A percentile compares a stretch with the other conserved stretches of the same genome.
Evolutionary conservation across 2,329 filamentous ascomycete species (phyloP).

Genomic region (Dactylonectria estremocensis): DNA sequence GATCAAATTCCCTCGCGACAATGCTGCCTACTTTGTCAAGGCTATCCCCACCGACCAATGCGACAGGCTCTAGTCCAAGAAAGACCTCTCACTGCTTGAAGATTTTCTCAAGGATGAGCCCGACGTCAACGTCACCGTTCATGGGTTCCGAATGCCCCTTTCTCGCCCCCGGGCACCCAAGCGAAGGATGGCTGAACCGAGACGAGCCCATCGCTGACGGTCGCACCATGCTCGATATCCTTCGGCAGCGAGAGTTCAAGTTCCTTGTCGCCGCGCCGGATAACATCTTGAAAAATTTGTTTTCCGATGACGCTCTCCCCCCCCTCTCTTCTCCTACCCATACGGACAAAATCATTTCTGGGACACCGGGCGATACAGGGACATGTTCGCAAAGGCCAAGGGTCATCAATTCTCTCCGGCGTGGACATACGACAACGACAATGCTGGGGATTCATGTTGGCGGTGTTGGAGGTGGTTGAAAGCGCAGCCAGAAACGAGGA

Average conservation of each 20-base stretch:
- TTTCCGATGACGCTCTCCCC: not conserved
- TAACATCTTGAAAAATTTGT: too few species aligned
- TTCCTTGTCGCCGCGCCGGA: too few species aligned
- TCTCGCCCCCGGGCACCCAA: constrained; percentile 4
- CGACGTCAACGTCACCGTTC: not conserved
- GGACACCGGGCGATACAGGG: not conserved
- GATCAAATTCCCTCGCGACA: too few species aligned
- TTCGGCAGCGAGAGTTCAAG: not conserved
- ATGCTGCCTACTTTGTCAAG: too few species aligned
- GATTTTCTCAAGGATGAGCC: too few species aligned
- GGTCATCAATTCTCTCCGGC: not conserved
- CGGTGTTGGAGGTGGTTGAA: too few species aligned
- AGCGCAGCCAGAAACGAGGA: too few species aligned
- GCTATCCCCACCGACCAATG: too few species aligned
- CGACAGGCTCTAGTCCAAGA: too few species aligned
- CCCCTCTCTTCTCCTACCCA: not conserved
- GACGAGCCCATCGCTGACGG: not conserved
- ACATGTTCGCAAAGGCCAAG: not conserved
- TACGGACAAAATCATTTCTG: not conserved
- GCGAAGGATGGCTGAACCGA: constrained; percentile 4
- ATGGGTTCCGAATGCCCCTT: constrained; percentile 4
- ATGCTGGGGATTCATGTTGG: too few species aligned
- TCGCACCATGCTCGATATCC: not conserved
- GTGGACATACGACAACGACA: constrained; percentile 10
- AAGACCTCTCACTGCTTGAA: too few species aligned